phyloP scores from a whole-genome alignment of 1,284 basidiomycete species.

The Ceratobasidium sp. region DNA sequence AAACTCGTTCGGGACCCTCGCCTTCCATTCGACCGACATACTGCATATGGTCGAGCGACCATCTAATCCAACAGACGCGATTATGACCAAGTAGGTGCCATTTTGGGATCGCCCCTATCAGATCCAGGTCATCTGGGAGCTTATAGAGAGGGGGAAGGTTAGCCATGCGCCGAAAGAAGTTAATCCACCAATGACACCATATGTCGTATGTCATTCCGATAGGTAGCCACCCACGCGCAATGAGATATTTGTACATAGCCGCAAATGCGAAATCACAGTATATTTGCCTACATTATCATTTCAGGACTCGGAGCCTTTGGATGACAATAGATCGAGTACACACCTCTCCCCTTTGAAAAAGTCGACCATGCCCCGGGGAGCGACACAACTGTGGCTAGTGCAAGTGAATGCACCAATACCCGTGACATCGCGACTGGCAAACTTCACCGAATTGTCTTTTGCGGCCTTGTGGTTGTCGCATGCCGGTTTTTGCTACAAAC shows the following conservation, averaged over 20 bases:
- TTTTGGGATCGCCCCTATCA: conserved; percentile 15
- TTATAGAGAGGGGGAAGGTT: too few species aligned
- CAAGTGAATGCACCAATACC: not conserved
- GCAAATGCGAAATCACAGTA: not conserved
- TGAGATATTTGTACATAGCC: not conserved
- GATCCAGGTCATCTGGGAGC: too few species aligned
- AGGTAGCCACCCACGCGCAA: not conserved
- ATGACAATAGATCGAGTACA: not conserved
- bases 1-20: too few species aligned
- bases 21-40: too few species aligned
- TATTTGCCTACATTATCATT: not conserved
- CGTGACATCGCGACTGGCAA: not conserved
- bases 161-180: not conserved
- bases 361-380: not conserved
- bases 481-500: not conserved
- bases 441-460: not conserved
- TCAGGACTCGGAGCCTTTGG: too few species aligned
- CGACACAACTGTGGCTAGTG: not conserved
- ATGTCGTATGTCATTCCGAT: not conserved
- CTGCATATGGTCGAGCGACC: not conserved
- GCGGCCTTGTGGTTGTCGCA: not conserved
- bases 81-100: conserved; percentile 24
- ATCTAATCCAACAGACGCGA: not conserved
- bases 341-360: not conserved
- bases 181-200: not conserved